Conservation (phyloP, 1,284 basidiomycete genomes). For the Porogramme epimiltina region DNA sequence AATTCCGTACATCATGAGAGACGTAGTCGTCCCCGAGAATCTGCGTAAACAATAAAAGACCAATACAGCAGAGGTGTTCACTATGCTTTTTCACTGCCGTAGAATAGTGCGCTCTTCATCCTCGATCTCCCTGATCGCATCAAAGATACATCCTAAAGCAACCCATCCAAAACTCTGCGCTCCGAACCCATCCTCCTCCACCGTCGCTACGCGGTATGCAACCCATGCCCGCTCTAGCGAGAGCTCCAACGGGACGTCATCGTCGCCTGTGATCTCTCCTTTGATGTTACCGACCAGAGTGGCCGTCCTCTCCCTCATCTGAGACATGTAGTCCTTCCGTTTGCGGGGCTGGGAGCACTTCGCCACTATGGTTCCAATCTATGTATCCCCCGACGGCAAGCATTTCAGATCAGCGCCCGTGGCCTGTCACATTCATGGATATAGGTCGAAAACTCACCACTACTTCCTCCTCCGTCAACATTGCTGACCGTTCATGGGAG, state of each 20-base stretch:
- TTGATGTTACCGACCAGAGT: constrained; percentile 49
- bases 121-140: constrained; percentile 39
- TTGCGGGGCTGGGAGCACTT: constrained; percentile 59
- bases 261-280: constrained; percentile 49
- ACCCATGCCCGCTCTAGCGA: constrained; percentile 51
- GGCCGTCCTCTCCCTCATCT: constrained; percentile 54
- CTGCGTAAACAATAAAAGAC: too few relatives aligned
- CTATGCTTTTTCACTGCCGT: neutral
- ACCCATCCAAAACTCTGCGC: constrained; percentile 64
- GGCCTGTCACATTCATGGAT: too few relatives aligned
- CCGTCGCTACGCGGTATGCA: constrained; percentile 48
- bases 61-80: too few relatives aligned
- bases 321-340: constrained; percentile 52
- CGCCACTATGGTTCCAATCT: constrained; percentile 62
- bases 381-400: too few relatives aligned
- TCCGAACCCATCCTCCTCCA: constrained; percentile 47
- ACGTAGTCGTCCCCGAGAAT: too few relatives aligned
- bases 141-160: constrained; percentile 55
- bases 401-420: neutral
- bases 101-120: constrained; percentile 24
- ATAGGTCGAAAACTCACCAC: constrained; percentile 33
- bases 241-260: constrained; percentile 39
- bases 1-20: too few relatives aligned
- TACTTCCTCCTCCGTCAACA: constrained; percentile 63
- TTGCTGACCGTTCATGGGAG: constrained; percentile 40